These are phyloP conservation scores for Dendrobium officinale DNA, from an alignment of 106 monocot species.

Conservation along the genomic window DNA sequence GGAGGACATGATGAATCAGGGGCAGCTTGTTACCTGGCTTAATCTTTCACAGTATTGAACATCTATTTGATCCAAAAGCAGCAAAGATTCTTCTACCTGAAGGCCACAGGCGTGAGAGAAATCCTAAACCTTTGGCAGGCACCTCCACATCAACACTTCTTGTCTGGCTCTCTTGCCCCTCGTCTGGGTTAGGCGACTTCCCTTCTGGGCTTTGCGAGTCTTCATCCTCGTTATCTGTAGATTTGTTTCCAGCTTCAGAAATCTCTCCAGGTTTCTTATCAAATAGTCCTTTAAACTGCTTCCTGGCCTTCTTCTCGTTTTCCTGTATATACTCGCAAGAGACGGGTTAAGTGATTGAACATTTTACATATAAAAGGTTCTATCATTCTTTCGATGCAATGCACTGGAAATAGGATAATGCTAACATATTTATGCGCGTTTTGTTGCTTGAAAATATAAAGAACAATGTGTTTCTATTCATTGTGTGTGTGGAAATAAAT, in stretches of 20 bases:
- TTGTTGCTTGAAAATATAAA: too few relatives aligned
- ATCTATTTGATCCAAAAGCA: conserved; percentile 57
- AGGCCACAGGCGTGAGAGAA: conserved; percentile 66
- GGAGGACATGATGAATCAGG: too few relatives aligned
- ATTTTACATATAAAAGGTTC: neutral
- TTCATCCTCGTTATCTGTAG: neutral
- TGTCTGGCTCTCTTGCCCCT: neutral
- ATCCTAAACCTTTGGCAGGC: conserved; percentile 27
- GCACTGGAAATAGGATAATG: neutral
- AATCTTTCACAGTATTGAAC: conserved; percentile 44
- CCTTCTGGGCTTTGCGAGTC: neutral
- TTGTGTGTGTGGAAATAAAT: too few relatives aligned
- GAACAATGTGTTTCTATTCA: too few relatives aligned
- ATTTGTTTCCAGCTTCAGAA: conserved; percentile 44
- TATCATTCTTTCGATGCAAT: too few relatives aligned
- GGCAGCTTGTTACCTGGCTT: neutral
- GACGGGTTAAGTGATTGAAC: neutral
- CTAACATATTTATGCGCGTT: neutral
- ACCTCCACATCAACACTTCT: conserved; percentile 3
- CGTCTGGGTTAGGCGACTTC: neutral
- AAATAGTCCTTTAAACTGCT: conserved; percentile 88
- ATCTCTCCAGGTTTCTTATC: conserved; percentile 98
- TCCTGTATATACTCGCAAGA: conserved; percentile 32
- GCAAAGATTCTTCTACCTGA: conserved; percentile 44
- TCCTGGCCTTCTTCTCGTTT: conserved; percentile 59